Conservation (phyloP, 1,284 basidiomycete genomes). For the Vanrija sp. region DNA sequence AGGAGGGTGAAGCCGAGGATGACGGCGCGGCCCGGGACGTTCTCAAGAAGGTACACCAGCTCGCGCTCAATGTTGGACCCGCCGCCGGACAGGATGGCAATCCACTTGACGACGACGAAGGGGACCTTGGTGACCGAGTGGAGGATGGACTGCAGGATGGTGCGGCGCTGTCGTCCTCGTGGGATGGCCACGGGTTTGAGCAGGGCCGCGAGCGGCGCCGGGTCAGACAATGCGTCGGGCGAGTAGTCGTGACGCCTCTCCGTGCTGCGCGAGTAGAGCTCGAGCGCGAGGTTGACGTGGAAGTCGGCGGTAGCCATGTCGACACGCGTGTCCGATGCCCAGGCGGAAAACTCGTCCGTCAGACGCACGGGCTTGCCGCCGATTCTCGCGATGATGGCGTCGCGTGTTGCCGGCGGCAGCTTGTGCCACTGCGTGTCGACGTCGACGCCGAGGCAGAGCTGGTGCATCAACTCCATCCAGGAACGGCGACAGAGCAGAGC, state of each 20-base stretch:
- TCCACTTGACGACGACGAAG: conserved; percentile 9
- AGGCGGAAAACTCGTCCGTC: neutral
- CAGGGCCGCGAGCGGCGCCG: neutral
- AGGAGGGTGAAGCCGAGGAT: neutral
- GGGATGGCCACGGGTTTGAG: conserved; percentile 1
- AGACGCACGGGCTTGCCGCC: neutral
- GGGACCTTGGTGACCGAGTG: neutral
- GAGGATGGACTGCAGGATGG: neutral
- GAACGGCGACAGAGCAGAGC: neutral
- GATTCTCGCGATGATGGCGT: conserved; percentile 4
- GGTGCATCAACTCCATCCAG: conserved; percentile 3
- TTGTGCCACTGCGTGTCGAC: conserved; percentile 8
- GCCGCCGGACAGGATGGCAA: conserved; percentile 6
- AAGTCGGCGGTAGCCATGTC: conserved; percentile 5
- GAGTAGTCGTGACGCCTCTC: neutral
- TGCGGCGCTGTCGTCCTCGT: neutral
- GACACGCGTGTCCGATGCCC: neutral
- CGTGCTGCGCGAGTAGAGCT: neutral
- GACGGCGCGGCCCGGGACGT: neutral
- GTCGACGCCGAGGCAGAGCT: conserved; percentile 5
- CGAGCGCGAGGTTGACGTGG: neutral
- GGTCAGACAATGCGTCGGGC: neutral
- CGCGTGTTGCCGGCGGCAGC: conserved; percentile 1
- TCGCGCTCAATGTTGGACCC: conserved; percentile 8
- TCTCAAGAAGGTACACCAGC: conserved; percentile 5